Base-by-base conservation (phyloP, 352 stramenopile species). In the Phytophthora sansomeana region DNA sequence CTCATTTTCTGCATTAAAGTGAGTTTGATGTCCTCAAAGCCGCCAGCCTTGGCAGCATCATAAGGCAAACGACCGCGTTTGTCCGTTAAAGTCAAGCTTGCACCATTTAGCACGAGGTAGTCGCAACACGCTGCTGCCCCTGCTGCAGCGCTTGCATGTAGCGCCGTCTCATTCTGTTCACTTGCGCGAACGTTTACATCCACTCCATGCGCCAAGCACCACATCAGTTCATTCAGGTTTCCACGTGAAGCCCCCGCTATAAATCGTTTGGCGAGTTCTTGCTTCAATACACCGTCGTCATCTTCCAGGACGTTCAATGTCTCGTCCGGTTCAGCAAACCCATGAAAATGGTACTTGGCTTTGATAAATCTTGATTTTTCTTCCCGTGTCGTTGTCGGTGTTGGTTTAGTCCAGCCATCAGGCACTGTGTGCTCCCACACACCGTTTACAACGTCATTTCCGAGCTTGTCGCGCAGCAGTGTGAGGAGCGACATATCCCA, bases 311-410 rank as follows among this genome's bases (percentile, higher is more conserved):
- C 65, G 43, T 47, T 53, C 19, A 74, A 36, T 2, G 58, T 72
- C 26, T 30, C 47, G n/a, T 70, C 49, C 8, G 66, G 69, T n/a
- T 83, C 72, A 2, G 75, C 74, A 69, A 95, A 91, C 3, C 75
- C 79, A 49, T 85, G 83, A 49, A 93, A 89, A 48, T 92, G 82
- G 51, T 96, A 96, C 68, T 96, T 96, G 32, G 86, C 85, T 50
- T 91, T 91, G 54, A 95, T 93, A 74, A 78, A 96, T 49, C 87
- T 86, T 50, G 81, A 68, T 44, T 95, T 96, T 9, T 94, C 86
- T 13, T 91, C 81, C 16, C 85, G 69, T n/a, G 69, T 62, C 9
- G 88, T 77, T 17, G 60, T 63, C 0, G 83, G 49, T 3, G 53
- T 77, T 2, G 83, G 86, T 30, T 83, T 89, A 2, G 55, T 78